Evolutionary conservation across 371 early-diverging fungal species (phyloP).

Genomic region (Actinomortierella ambigua): DNA sequence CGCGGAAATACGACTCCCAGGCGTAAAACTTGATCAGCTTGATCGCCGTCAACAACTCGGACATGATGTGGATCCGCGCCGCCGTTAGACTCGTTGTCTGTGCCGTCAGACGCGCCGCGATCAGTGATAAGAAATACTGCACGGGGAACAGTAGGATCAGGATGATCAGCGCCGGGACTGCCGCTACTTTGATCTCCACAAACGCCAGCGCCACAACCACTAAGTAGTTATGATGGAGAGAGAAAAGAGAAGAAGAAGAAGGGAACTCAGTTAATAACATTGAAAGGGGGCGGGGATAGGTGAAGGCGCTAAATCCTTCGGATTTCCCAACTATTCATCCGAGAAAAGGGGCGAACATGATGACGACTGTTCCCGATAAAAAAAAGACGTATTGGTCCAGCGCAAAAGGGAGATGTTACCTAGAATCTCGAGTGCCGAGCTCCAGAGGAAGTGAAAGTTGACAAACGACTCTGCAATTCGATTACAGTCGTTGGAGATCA

Average conservation of each 20-base stretch:
- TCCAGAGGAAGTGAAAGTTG: slow-evolving; percentile 75
- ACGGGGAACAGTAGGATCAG: slow-evolving; percentile 65
- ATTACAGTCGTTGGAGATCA: slow-evolving; percentile 64
- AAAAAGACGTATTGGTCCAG: neutral
- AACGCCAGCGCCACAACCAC: slow-evolving; percentile 57
- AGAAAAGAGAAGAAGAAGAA: too few species aligned
- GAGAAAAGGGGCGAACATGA: too few species aligned
- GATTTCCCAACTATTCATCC: too few species aligned
- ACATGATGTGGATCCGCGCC: slow-evolving; percentile 70
- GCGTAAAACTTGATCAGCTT: slow-evolving; percentile 81
- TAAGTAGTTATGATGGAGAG: slow-evolving; percentile 11
- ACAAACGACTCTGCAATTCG: slow-evolving; percentile 68
- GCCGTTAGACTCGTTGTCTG: slow-evolving; percentile 56
- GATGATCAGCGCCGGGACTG: slow-evolving; percentile 60
- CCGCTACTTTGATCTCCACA: slow-evolving; percentile 55
- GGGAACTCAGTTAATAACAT: too few species aligned
- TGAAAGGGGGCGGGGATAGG: too few species aligned
- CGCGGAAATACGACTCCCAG: slow-evolving; percentile 63
- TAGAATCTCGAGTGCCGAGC: slow-evolving; percentile 64
- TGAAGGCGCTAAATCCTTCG: too few species aligned
- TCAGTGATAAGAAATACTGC: slow-evolving; percentile 55
- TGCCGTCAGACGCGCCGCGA: slow-evolving; percentile 47
- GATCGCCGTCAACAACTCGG: slow-evolving; percentile 74
- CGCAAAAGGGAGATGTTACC: slow-evolving; percentile 24
- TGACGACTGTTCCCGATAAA: slow-evolving; percentile 5